Base-by-base conservation (phyloP, 2,329 filamentous ascomycete species). In the Sporothrix luriei region DNA sequence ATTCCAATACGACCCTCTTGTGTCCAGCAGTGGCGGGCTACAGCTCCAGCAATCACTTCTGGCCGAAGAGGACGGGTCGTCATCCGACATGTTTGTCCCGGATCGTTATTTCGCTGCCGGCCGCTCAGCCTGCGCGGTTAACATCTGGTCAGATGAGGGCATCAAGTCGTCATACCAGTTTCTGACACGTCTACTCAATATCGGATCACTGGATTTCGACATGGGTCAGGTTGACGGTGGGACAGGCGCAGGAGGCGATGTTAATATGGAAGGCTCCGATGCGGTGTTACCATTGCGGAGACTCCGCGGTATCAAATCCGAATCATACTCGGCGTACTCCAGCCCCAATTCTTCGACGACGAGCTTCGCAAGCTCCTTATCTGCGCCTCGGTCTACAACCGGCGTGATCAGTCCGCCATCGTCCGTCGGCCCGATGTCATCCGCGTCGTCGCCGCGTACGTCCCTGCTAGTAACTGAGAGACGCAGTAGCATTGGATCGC, bases 141-240 rank as follows among this genome's bases (percentile, higher is more conserved):
- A 75, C 11, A 69, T 71, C 19, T 77, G 76, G 76, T 68, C 71
- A 3, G 75, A 77, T 19, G 72, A 71, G 26, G 76, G 76, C 48
- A 75, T 77, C 69, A 74, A 75, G 46, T 75, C 75, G 2, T 76
- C 76, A 2, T 77, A 77, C 69, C 75, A 77, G 65, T 77, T 77
- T 29, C 73, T 77, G 16, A 70, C 75, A 2, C 70, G 73, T 2
- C 65, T 77, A 24, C 72, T 77, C 2, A 76, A 76, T 51, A 77
- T 77, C 29, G 76, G 76, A 29, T 77, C 76, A 2, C 74, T 77
- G 13, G 76, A 77, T 57, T 77, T 76, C 57, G 75, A 76, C 51
- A 68, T 70, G 68, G 72, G 67, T 10, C 68, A 68, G 19, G 46
- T 52, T 5, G 68, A 67, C 3, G 54, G 57, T 10, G 61, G 38